A percentile compares a stretch with the other conserved stretches of the same genome.
phyloP scores from a whole-genome alignment of 2,329 filamentous ascomycete genomes.

The Paecilomyces dactylethromorphus region DNA sequence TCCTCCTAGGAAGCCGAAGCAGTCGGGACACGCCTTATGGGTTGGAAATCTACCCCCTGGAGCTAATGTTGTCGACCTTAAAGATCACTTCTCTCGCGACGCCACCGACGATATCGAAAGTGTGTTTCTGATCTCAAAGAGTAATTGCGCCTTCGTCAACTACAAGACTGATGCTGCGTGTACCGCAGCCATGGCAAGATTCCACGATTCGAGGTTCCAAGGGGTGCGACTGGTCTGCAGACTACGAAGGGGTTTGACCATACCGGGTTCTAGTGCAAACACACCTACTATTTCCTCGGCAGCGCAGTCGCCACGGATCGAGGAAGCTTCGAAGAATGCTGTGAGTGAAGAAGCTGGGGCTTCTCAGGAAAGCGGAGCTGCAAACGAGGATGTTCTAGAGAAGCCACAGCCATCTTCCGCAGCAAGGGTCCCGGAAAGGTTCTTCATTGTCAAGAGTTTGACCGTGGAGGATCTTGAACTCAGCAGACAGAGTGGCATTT shows the following conservation, averaged over 20 bases:
- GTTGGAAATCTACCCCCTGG: conserved; percentile 88
- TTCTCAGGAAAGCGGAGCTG: conserved; percentile 3
- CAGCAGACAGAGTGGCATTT: conserved; percentile 80
- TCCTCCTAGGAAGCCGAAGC: conserved; percentile 60
- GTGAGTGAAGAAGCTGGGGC: conserved; percentile 7
- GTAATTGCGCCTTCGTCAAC: conserved; percentile 95
- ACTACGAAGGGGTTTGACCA: conserved; percentile 55
- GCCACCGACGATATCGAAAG: conserved; percentile 72
- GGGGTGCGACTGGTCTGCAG: conserved; percentile 81
- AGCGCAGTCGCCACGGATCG: conserved; percentile 40
- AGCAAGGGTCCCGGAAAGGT: conserved; percentile 59
- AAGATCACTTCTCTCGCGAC: conserved; percentile 80
- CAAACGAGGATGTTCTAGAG: conserved; percentile 11
- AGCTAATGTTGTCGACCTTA: conserved; percentile 74
- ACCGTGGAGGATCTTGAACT: conserved; percentile 84
- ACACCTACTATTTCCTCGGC: conserved; percentile 34
- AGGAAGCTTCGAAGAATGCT: conserved; percentile 9
- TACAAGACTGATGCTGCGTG: conserved; percentile 77
- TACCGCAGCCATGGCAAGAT: conserved; percentile 67
- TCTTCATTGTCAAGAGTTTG: conserved; percentile 88
- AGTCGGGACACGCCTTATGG: conserved; percentile 85
- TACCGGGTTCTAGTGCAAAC: conserved; percentile 22
- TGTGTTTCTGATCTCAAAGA: conserved; percentile 90
- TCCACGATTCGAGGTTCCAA: conserved; percentile 87
- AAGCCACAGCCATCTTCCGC: conserved; percentile 7